Conservation (phyloP, 768 basidiomycete genomes). For the Russula vinacea region DNA sequence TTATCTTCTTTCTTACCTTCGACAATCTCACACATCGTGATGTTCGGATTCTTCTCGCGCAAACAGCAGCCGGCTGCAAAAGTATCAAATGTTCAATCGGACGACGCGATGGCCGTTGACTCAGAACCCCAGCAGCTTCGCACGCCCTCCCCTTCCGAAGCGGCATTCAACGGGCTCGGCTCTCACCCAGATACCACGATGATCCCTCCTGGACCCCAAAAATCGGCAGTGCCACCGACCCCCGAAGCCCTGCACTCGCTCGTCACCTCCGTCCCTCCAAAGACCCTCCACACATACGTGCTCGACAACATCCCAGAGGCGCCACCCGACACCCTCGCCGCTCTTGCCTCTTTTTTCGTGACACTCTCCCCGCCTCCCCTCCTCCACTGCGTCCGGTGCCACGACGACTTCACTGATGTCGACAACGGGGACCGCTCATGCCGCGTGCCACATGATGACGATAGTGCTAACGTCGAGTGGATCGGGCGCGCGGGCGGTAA, state of each 20-base stretch:
- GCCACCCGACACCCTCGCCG: slow-evolving; percentile 22
- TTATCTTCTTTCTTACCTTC: slow-evolving; percentile 16
- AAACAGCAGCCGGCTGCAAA: slow-evolving; percentile 17
- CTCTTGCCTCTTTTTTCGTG: no score
- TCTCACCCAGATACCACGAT: slow-evolving; percentile 27
- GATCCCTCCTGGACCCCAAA: slow-evolving; percentile 33
- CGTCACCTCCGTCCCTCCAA: slow-evolving; percentile 36
- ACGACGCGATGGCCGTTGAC: slow-evolving; percentile 16
- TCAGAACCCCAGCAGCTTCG: slow-evolving; percentile 41
- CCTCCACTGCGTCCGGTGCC: slow-evolving; percentile 74
- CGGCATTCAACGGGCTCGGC: slow-evolving; percentile 30
- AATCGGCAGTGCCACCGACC: slow-evolving; percentile 28
- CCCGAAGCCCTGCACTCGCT: slow-evolving; percentile 34
- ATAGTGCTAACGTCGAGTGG: slow-evolving; percentile 45
- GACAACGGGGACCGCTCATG: slow-evolving; percentile 66
- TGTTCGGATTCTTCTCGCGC: slow-evolving; percentile 26
- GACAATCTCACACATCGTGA: slow-evolving; percentile 13
- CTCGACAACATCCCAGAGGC: no score
- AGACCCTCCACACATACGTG: slow-evolving; percentile 41
- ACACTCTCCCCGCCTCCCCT: slow-evolving; percentile 41
- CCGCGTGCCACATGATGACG: slow-evolving; percentile 72
- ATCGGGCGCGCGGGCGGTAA: slow-evolving; percentile 39
- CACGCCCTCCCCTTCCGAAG: slow-evolving; percentile 52
- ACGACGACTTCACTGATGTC: slow-evolving; percentile 60
- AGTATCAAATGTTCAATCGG: slow-evolving; percentile 2